phyloP scores from a whole-genome alignment of 441 rosid genomes.

The Corymbia calophylla region DNA sequence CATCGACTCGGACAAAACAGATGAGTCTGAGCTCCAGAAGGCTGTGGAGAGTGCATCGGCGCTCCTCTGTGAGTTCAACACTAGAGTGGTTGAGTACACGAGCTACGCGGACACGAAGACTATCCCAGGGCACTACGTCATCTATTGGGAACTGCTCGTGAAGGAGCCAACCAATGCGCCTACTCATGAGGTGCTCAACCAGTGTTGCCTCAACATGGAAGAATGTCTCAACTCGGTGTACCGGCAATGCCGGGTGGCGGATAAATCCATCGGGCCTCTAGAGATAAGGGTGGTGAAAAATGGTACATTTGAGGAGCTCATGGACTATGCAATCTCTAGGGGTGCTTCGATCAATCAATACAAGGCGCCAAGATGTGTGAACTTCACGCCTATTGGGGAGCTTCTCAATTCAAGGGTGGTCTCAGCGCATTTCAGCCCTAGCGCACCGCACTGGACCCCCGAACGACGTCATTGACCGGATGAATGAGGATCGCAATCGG shows the following conservation, averaged over 20 bases:
- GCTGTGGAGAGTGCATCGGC: conserved; percentile 47
- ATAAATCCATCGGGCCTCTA: conserved; percentile 67
- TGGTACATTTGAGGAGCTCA: conserved; percentile 66
- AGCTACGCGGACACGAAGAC: conserved; percentile 47
- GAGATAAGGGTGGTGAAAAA: conserved; percentile 53
- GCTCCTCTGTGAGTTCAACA: conserved; percentile 33
- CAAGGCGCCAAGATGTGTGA: conserved; percentile 63
- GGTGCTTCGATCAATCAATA: conserved; percentile 69
- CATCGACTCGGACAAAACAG: conserved; percentile 61
- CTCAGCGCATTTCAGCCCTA: conserved; percentile 50
- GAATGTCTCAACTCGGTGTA: conserved; percentile 55
- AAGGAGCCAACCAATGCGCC: conserved; percentile 31
- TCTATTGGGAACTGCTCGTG: conserved; percentile 46
- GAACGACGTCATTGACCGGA: conserved; percentile 42
- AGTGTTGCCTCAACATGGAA: conserved; percentile 52
- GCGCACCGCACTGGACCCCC: conserved; percentile 51
- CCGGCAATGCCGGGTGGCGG: conserved; percentile 58
- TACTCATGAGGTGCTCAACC: conserved; percentile 25
- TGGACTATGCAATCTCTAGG: conserved; percentile 69
- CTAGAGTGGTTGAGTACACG: conserved; percentile 57
- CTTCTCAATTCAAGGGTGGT: conserved; percentile 51
- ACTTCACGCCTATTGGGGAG: conserved; percentile 46
- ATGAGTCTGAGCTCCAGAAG: conserved; percentile 59
- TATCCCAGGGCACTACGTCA: conserved; percentile 60
- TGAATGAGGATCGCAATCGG: background rate